Percentiles rank a stretch among this genome's conserved stretches.
Conservation (phyloP, 257 asterid genomes). For the Phtheirospermum japonicum region DNA sequence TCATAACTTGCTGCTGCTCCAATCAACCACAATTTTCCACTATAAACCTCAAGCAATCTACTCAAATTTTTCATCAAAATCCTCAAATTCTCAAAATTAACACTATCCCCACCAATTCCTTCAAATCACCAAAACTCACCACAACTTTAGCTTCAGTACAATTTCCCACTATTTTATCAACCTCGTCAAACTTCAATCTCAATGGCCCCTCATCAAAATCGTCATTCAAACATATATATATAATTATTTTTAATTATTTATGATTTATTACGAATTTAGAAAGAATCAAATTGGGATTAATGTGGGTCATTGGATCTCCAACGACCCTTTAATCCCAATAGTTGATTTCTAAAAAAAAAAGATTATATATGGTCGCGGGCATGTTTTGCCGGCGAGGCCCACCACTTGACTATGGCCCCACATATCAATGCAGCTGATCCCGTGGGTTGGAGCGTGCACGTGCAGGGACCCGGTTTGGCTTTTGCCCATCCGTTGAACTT, state of each 20-base stretch:
- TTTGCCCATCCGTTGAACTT: no score
- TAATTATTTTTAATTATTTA: slow-evolving; percentile 56
- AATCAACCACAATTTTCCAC: slow-evolving; percentile 63
- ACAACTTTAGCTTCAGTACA: slow-evolving; percentile 42
- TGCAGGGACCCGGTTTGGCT: no score
- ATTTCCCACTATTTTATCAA: slow-evolving; percentile 35
- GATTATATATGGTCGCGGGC: no score
- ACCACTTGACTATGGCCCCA: no score
- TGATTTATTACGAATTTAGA: no score
- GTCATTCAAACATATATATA: slow-evolving; percentile 47
- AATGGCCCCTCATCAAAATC: slow-evolving; percentile 49
- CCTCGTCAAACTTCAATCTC: slow-evolving; percentile 53
- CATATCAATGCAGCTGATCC: no score
- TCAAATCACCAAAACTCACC: slow-evolving; percentile 66
- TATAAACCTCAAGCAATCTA: slow-evolving; percentile 39
- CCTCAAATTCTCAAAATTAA: slow-evolving; percentile 40
- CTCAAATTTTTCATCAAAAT: slow-evolving; percentile 43
- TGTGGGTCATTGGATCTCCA: no score
- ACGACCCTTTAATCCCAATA: no score
- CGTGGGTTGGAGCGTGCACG: no score
- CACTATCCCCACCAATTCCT: slow-evolving; percentile 32
- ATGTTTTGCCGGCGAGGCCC: no score
- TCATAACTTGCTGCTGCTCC: slow-evolving; percentile 61
- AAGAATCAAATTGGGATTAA: no score
- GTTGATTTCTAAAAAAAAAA: no score